A percentile compares a stretch with the other conserved stretches of the same genome.
phyloP scores from a whole-genome alignment of 2,329 filamentous ascomycete species.

The Botrytis squamosa region DNA sequence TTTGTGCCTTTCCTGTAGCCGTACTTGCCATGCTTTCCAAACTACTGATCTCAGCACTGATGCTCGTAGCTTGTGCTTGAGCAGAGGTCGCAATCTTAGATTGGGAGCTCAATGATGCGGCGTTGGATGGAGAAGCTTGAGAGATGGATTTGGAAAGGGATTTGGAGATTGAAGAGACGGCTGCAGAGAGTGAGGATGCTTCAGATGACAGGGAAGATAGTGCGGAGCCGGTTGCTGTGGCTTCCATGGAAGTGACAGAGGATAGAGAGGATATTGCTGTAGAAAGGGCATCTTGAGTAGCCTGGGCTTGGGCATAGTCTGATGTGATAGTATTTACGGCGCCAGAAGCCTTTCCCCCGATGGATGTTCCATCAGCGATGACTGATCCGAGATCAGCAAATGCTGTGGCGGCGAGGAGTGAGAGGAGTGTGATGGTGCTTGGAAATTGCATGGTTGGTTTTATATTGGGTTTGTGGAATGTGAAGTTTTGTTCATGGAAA shows the following conservation, averaged over 20 bases:
- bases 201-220: slow-evolving; percentile 5
- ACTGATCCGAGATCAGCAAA: slow-evolving; percentile 3
- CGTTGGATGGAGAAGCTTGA: background rate
- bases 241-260: background rate
- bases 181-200: background rate
- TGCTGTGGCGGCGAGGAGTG: background rate
- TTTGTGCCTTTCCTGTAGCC: background rate
- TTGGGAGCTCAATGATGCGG: background rate
- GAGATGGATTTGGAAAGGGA: background rate
- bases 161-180: slow-evolving; percentile 1
- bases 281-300: slow-evolving; percentile 3
- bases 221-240: slow-evolving; percentile 4
- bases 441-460: slow-evolving; percentile 1
- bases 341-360: background rate
- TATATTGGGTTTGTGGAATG: no score
- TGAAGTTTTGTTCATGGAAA: background rate
- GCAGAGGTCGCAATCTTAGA: background rate
- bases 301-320: background rate
- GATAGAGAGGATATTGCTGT: slow-evolving; percentile 9
- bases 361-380: background rate
- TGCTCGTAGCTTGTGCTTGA: background rate
- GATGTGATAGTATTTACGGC: background rate
- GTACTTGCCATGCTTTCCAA: slow-evolving; percentile 5
- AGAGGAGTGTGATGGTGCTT: slow-evolving; percentile 4
- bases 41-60: background rate